These are phyloP conservation scores for Pyronema domesticum DNA, from an alignment of 495 filamentous ascomycete genomes.

Conservation along the genomic window DNA sequence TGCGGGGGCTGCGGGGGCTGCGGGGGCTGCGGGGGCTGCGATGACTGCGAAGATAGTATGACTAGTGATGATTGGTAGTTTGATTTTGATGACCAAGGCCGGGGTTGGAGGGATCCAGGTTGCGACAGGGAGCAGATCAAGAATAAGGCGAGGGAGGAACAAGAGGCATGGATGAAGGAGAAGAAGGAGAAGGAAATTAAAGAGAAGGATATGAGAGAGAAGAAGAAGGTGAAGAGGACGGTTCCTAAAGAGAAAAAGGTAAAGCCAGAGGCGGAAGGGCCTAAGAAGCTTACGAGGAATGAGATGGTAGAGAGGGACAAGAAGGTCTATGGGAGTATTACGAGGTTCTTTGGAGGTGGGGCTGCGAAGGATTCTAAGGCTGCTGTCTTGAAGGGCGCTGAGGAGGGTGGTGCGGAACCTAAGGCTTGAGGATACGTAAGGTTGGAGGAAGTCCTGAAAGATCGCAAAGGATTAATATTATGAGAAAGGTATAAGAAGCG, in stretches of 20 bases:
- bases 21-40: not conserved
- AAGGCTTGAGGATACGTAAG: too few species aligned
- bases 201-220: not conserved
- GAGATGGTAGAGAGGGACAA: not conserved
- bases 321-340: not conserved
- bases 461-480: too few species aligned
- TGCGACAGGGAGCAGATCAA: not conserved
- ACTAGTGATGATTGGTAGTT: too few species aligned
- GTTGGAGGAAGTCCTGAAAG: too few species aligned
- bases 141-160: not conserved
- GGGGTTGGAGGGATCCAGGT: too few species aligned
- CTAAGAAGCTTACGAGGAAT: not conserved
- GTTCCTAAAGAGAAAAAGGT: not conserved
- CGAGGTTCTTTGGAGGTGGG: not conserved
- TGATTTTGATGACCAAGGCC: too few species aligned
- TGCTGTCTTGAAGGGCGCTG: too few species aligned
- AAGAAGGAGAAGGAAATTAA: not conserved
- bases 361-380: too few species aligned
- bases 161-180: not conserved
- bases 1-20: too few species aligned
- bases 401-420: too few species aligned
- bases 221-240: not conserved
- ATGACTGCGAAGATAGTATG: not conserved
- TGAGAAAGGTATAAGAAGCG: too few species aligned
- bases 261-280: not conserved